phyloP scores from a whole-genome alignment of 306 rosid genomes.

The Glycine latifolia region DNA sequence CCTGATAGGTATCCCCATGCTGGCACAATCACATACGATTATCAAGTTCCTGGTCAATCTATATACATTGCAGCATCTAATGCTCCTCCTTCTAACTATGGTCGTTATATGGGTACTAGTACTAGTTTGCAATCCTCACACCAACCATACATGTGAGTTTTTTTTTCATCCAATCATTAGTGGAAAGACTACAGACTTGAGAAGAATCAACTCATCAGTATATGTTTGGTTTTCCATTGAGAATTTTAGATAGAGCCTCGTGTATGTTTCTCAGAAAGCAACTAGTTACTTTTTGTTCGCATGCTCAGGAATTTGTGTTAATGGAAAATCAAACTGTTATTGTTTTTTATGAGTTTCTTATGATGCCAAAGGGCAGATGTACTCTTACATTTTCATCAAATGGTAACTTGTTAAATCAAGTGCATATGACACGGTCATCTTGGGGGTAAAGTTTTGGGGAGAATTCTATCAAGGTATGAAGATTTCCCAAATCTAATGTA shows the following conservation, averaged over 20 bases:
- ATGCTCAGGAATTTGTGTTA: neutral
- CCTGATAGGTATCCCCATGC: slow-evolving; percentile 58
- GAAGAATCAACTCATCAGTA: slow-evolving; percentile 22
- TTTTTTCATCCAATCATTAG: neutral
- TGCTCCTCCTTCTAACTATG: slow-evolving; percentile 57
- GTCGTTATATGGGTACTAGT: slow-evolving; percentile 56
- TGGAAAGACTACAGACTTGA: slow-evolving; percentile 19
- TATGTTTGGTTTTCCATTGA: neutral
- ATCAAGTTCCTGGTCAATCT: slow-evolving; percentile 66
- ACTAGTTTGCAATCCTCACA: slow-evolving; percentile 62
- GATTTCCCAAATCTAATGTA: no score
- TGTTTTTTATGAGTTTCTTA: slow-evolving; percentile 26
- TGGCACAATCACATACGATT: slow-evolving; percentile 52
- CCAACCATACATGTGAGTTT: slow-evolving; percentile 63
- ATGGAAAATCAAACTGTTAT: slow-evolving; percentile 8
- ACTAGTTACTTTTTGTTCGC: neutral
- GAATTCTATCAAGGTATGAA: no score
- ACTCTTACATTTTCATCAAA: neutral
- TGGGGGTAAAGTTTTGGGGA: no score
- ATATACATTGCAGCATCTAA: slow-evolving; percentile 57
- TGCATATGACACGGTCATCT: no score
- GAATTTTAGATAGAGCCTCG: neutral
- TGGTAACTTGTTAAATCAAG: neutral
- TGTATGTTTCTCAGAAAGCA: neutral
- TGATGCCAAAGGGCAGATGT: slow-evolving; percentile 29